Base-by-base conservation (phyloP, 148 eudicot genomes). In the Fallopia convolvulus region DNA sequence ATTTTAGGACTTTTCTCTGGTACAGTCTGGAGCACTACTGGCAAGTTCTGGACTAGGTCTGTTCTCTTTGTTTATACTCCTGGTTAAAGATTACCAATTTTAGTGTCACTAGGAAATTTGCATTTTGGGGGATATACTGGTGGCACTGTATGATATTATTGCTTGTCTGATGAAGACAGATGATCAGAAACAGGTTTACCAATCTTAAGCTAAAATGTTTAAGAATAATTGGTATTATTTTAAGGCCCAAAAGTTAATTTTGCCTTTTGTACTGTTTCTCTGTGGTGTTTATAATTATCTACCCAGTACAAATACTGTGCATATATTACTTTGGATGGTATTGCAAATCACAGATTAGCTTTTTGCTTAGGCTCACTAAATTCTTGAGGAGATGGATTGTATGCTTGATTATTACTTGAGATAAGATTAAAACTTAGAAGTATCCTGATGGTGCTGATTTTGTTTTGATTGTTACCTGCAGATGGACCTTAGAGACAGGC, bases 401-500 rank as follows among this genome's bases (percentile, higher is more conserved):
- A 55, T 17, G 17, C 2, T 55, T 20, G 23, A 55, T 55, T 55
- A 55, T n/a, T 14, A 13, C 17, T 15, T 50, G 18, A 13, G 56
- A 50, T 50, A 11, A 17, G 8, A 5, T 5, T 1, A 58, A 15
- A 23, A 58, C 33, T 30, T 32, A 30, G 9, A 52, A n/a, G 44
- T 33, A 39, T 39, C 7, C 15, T 68, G 42, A 68, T 68, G 72
- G 15, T 68, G 72, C 14, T 68, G 46, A 68, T 33, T 68, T 8
- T 33, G 72, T 63, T 39, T 63, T 39, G 2, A 36, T 46, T 32
- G 2, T 65, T 32, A n/a, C 40, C 70, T 85, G 85, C 89, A 94
- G 98, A 83, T 89, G 78, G 99, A 96, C 77, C 90, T 96, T 70
- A 86, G 98, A 49, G 92, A 93, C 81, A 96, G 86, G 84, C 81